A percentile compares a stretch with the other conserved stretches of the same genome.
These are phyloP conservation scores for Fusarium multiceps DNA, from an alignment of 2,329 filamentous ascomycete genomes.

Conservation along the genomic window DNA sequence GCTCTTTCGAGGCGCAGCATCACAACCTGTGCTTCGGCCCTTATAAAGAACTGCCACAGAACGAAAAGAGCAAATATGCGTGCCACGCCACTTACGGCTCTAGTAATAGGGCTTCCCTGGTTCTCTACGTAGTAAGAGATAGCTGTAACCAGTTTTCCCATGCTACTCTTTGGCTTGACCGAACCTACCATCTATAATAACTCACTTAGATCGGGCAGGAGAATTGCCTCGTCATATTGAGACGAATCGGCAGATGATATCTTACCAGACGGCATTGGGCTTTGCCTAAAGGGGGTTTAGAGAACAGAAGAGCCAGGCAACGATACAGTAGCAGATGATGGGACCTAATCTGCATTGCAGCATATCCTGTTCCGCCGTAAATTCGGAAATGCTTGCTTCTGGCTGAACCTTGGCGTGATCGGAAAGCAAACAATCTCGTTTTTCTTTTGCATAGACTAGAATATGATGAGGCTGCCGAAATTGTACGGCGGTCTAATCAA, in stretches of 20 bases:
- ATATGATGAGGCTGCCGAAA: background rate
- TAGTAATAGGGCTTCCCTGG: conserved; percentile 3
- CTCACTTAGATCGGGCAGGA: background rate
- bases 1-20: conserved; percentile 9
- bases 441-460: background rate
- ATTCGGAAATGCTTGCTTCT: background rate
- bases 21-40: conserved; percentile 25
- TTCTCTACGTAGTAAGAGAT: background rate
- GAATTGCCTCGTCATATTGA: conserved; percentile 11
- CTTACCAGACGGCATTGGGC: background rate
- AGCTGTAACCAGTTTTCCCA: background rate
- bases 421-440: background rate
- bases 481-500: background rate
- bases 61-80: conserved; percentile 1
- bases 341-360: conserved; percentile 21
- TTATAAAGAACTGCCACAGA: background rate
- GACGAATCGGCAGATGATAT: conserved; percentile 6
- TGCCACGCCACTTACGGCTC: conserved; percentile 7
- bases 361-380: conserved; percentile 3
- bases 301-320: background rate
- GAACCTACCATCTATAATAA: background rate
- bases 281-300: background rate
- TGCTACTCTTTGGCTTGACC: background rate
- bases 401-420: background rate
- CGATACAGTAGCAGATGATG: conserved; percentile 28